Conservation (phyloP, 2,329 filamentous ascomycete species). For the Trichophyton schoenleinii region DNA sequence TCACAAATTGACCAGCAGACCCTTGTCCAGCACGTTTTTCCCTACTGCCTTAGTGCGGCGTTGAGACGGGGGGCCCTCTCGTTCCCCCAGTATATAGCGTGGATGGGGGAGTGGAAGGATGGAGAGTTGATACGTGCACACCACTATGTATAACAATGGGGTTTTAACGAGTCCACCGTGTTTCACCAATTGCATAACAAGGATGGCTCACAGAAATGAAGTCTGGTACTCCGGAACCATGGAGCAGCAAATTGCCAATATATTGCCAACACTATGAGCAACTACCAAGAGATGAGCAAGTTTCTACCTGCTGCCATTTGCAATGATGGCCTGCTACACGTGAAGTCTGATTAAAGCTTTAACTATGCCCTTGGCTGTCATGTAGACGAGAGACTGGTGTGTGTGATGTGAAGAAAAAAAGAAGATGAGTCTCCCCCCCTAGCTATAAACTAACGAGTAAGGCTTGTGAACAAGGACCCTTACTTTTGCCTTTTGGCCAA, state of each 20-base stretch:
- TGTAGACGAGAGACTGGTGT: not conserved
- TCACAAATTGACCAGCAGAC: not conserved
- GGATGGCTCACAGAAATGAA: not conserved
- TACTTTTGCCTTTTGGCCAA: no score
- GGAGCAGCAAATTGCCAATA: not conserved
- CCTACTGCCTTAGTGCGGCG: not conserved
- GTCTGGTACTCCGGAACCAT: not conserved
- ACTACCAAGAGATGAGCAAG: not conserved
- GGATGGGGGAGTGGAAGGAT: not conserved
- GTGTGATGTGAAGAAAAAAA: not conserved
- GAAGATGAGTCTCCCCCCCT: not conserved
- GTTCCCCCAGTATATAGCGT: no score
- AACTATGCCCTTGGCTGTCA: not conserved
- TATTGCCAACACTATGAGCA: not conserved
- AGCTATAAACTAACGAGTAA: not conserved
- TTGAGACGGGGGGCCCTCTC: not conserved
- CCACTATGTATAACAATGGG: not conserved
- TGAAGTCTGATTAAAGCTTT: not conserved
- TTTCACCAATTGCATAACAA: not conserved
- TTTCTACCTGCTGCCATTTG: not conserved
- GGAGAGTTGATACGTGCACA: not conserved
- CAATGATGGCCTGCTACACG: not conserved
- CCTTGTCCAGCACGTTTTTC: not conserved
- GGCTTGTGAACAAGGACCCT: not conserved
- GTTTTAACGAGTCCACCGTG: not conserved